Percentiles rank a stretch among this genome's conserved stretches.
These are phyloP conservation scores for Penicillium simplicissimum DNA, from an alignment of 495 filamentous ascomycete genomes.

Conservation along the genomic window DNA sequence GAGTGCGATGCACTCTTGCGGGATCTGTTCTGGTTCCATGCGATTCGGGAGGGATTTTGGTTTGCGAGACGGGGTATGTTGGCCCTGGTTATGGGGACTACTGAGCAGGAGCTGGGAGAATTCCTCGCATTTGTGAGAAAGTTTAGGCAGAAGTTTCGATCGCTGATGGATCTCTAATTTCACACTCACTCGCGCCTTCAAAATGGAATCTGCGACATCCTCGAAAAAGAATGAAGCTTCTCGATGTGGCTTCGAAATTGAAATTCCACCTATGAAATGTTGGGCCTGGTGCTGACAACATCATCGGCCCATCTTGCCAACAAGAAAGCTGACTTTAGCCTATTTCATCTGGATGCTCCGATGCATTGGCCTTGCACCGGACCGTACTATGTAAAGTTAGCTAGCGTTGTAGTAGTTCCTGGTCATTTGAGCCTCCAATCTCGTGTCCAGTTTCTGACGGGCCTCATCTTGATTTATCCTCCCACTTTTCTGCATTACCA, in stretches of 20 bases:
- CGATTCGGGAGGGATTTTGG: conserved; percentile 51
- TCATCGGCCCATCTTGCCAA: neutral
- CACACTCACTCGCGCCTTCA: neutral
- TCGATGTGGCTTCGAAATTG: too few species aligned
- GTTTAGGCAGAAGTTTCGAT: neutral
- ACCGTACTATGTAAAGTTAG: too few species aligned
- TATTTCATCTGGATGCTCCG: neutral
- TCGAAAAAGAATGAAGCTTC: too few species aligned
- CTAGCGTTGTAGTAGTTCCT: neutral
- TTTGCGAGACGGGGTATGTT: conserved; percentile 43
- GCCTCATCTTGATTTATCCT: neutral
- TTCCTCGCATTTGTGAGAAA: conserved; percentile 24
- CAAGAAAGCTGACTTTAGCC: neutral
- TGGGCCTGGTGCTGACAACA: too few species aligned
- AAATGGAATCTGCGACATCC: neutral
- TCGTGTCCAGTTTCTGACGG: neutral
- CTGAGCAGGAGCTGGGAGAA: conserved; percentile 38
- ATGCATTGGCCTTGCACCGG: neutral
- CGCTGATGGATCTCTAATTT: neutral
- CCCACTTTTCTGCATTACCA: neutral
- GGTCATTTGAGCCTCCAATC: neutral
- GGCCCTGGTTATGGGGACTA: conserved; percentile 44
- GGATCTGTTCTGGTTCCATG: conserved; percentile 53
- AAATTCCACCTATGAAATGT: too few species aligned
- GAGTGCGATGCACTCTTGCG: conserved; percentile 24